Evolutionary conservation across 1,139 yeast species (phyloP).

Genomic region (Hyphopichia buzzinii): DNA sequence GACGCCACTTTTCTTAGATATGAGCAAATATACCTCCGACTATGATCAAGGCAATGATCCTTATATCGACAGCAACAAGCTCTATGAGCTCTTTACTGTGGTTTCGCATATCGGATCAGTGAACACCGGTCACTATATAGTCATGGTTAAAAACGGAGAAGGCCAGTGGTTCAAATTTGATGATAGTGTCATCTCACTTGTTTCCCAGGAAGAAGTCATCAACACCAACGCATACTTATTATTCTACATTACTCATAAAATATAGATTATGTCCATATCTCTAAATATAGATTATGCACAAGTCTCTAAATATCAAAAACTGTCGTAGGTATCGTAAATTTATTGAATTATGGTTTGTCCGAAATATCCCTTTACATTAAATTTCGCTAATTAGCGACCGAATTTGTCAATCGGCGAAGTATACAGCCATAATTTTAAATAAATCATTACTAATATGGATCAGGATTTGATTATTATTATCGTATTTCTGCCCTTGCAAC

Average conservation of each 20-base stretch:
- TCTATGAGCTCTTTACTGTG: constrained; percentile 81
- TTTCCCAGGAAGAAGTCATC: constrained; percentile 63
- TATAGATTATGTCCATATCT: constrained; percentile 11
- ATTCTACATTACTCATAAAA: constrained; percentile 65
- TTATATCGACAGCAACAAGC: constrained; percentile 27
- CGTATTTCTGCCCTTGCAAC: no score
- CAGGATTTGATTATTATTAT: no score
- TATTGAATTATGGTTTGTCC: no score
- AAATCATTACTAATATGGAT: no score
- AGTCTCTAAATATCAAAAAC: neutral
- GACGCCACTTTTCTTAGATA: constrained; percentile 70
- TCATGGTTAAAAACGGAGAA: constrained; percentile 65
- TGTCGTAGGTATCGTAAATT: neutral
- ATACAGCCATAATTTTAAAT: no score
- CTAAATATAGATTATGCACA: no score
- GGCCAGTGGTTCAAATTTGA: constrained; percentile 90
- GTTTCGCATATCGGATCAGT: constrained; percentile 90
- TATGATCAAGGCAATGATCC: constrained; percentile 12
- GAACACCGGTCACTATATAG: constrained; percentile 91
- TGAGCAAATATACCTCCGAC: constrained; percentile 58
- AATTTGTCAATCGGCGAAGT: no score
- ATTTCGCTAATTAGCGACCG: no score
- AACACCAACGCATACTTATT: constrained; percentile 74
- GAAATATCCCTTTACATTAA: no score
- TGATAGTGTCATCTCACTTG: constrained; percentile 77